A percentile compares a stretch with the other conserved stretches of the same genome.
Conservation (phyloP, 2,329 filamentous ascomycete species). For the Juglanconis sp. region DNA sequence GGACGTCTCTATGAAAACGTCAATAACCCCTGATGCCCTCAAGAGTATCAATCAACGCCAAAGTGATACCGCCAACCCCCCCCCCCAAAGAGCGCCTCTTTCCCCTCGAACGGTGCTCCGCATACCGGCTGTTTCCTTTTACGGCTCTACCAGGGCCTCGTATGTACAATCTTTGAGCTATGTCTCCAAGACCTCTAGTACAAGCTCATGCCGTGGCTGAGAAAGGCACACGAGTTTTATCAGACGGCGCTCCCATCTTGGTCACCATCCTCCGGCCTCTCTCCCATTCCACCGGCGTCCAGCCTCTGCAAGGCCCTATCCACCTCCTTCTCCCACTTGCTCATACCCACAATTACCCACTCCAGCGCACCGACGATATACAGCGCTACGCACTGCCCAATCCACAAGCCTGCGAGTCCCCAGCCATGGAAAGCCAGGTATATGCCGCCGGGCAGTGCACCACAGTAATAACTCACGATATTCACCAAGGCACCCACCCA, state of each 20-base stretch:
- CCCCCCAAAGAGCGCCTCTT: too few species aligned
- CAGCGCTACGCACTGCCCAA: conserved; percentile 77
- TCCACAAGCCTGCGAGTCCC: conserved; percentile 77
- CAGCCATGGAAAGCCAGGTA: conserved; percentile 84
- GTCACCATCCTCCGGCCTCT: neutral
- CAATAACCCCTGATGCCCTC: too few species aligned
- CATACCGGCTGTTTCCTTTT: too few species aligned
- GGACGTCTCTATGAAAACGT: too few species aligned
- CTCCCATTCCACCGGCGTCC: conserved; percentile 42
- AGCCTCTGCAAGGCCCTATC: conserved; percentile 68
- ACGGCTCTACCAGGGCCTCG: too few species aligned
- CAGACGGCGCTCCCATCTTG: neutral
- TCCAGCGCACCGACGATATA: conserved; percentile 76
- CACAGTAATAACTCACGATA: conserved; percentile 77
- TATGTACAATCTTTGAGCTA: too few species aligned
- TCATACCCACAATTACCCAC: conserved; percentile 75
- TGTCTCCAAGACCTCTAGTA: neutral
- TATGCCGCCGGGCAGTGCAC: conserved; percentile 76
- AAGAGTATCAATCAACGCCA: too few species aligned
- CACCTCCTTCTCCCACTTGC: conserved; percentile 74
- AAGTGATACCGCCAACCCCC: too few species aligned
- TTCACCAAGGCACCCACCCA: conserved; percentile 83
- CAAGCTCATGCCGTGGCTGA: neutral
- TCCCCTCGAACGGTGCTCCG: too few species aligned
- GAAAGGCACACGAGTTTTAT: neutral